A percentile compares a stretch with the other conserved stretches of the same genome.
Conservation (phyloP, 2,329 filamentous ascomycete genomes). For the Aschersonia sp. region DNA sequence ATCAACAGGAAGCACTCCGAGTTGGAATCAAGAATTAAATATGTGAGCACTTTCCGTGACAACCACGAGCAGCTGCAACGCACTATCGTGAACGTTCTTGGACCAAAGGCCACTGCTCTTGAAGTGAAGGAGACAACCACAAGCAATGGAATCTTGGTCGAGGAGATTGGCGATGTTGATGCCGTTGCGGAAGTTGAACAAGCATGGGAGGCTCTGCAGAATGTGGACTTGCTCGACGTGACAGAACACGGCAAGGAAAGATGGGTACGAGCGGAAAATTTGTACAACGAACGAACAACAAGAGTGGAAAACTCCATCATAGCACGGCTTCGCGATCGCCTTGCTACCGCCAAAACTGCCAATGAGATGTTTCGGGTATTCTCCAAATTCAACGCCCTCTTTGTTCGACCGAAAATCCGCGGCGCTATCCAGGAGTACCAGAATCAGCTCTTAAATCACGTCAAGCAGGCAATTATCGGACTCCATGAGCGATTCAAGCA, state of each 20-base stretch:
- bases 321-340: conserved; percentile 74
- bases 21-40: conserved; percentile 81
- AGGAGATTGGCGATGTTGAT: conserved; percentile 94
- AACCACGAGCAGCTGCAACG: conserved; percentile 96
- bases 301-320: conserved; percentile 99
- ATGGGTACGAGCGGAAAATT: conserved; percentile 88
- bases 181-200: conserved; percentile 92
- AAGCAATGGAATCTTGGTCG: conserved; percentile 57
- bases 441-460: conserved; percentile 92
- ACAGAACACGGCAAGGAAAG: conserved; percentile 76
- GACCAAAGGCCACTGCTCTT: conserved; percentile 50
- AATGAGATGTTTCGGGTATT: conserved; percentile 99
- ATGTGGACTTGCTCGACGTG: conserved; percentile 90
- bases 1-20: conserved; percentile 77
- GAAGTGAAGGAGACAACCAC: conserved; percentile 34
- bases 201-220: conserved; percentile 85
- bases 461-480: conserved; percentile 87
- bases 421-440: conserved; percentile 97
- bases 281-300: conserved; percentile 94
- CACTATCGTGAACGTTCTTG: conserved; percentile 94
- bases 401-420: conserved; percentile 96
- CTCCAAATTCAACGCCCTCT: conserved; percentile 97
- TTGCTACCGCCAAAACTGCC: conserved; percentile 90
- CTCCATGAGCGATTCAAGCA: conserved; percentile 97
- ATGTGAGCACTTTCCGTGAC: conserved; percentile 86